Evolutionary conservation across 805 yeast genomes (phyloP), one percentile per base, ranked within the genome.

Genomic region (Wickerhamiella shivajii): DNA sequence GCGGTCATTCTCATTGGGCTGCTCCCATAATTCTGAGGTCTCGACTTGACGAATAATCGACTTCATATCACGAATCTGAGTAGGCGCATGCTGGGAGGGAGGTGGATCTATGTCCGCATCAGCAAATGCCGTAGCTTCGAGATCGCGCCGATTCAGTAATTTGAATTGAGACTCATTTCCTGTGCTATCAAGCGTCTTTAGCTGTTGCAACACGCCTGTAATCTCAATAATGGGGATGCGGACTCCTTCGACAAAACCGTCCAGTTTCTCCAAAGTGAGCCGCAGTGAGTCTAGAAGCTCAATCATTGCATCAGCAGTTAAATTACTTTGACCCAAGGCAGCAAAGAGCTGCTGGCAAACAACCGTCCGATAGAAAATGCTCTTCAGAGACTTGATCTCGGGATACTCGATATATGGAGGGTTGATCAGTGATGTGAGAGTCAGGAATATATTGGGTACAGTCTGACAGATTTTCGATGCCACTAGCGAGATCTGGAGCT

Each of bases 211-310:
- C 31, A 50, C 48, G 44, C 37, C 25, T 6, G 41, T 31, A 4
- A 48, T 49, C 31, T 56, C 83, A 40, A 69, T 69, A 30, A 85
- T 52, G 1, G 92, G 81, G 4, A 77, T 52, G 20, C 66, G 55
- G 1, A 84, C 60, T 0, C 93, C 93, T 2, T 71, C 54, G 0
- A 94, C 94, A 44, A 65, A 77, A 0, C 83, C 67, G 25, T 77
- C 79, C 5, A 83, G 51, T 30, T 66, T 52, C 13, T 57, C 47
- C 1, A 63, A 59, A 2, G 31, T 19, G 13, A 81, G 64, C 4
- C 65, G 67, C 39, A 67, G 65, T 21, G 70, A 74, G 7, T 66
- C 66, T 65, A 81, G 66, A 46, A 75, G 55, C 38, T 67, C 71
- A 1, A 79, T 66, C 17, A 81, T 63, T 38, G 73, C 72, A 8